Percentiles rank a stretch among this genome's conserved stretches.
Evolutionary conservation across 2,329 filamentous ascomycete genomes (phyloP).

Genomic region (Phaeosphaeriaceae sp.): DNA sequence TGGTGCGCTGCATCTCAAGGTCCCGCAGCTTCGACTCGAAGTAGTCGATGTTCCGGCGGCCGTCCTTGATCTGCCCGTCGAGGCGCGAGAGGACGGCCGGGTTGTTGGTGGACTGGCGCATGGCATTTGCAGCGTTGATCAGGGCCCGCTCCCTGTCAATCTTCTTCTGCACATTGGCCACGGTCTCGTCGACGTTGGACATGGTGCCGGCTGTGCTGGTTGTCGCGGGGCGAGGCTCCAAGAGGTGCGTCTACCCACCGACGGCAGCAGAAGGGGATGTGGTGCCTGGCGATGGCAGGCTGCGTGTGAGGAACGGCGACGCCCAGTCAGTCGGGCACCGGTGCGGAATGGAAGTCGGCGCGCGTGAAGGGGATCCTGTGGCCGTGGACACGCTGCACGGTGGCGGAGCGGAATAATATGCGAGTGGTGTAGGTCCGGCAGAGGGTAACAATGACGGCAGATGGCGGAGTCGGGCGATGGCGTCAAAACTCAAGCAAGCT

Average conservation of each 20-base stretch:
- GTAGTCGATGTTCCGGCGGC: constrained; percentile 91
- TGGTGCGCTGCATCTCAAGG: constrained; percentile 80
- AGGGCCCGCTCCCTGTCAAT: constrained; percentile 97
- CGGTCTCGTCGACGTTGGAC: constrained; percentile 66
- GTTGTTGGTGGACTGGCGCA: constrained; percentile 96
- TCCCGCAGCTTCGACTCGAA: constrained; percentile 91
- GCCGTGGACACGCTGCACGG: constrained; percentile 1
- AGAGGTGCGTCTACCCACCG: constrained; percentile 36
- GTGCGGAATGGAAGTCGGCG: constrained; percentile 12
- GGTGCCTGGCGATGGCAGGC: constrained; percentile 35
- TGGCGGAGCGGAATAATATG: not conserved
- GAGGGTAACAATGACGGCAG: constrained; percentile 28
- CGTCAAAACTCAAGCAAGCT: constrained; percentile 31
- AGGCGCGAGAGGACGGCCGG: constrained; percentile 87
- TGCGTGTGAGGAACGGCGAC: constrained; percentile 24
- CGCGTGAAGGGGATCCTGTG: constrained; percentile 11
- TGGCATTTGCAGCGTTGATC: constrained; percentile 90
- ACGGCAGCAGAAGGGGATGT: constrained; percentile 28
- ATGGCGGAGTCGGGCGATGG: constrained; percentile 24
- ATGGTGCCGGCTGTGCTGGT: constrained; percentile 48
- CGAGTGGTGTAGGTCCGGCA: constrained; percentile 1
- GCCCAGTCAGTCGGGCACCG: constrained; percentile 37
- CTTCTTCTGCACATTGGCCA: constrained; percentile 89
- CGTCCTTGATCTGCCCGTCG: constrained; percentile 93
- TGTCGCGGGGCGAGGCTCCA: too few relatives aligned